Evolutionary conservation across 2,329 filamentous ascomycete genomes (phyloP).

Genomic region (Coniochaeta prunicola): DNA sequence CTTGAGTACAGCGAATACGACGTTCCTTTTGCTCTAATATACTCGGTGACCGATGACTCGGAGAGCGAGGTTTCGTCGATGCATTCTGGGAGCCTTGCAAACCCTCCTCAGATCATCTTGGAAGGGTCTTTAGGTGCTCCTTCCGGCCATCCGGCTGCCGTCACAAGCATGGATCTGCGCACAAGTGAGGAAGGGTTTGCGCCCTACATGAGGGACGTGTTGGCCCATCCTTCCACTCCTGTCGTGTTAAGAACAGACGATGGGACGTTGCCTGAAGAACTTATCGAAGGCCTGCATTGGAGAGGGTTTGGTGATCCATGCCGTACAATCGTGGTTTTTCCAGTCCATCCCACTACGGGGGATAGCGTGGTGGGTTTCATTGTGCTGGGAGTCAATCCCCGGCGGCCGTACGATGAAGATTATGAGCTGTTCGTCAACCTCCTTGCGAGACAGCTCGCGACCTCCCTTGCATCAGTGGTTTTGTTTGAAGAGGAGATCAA

Average conservation of each 20-base stretch:
- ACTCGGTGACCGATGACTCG: constrained; percentile 63
- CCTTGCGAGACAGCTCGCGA: constrained; percentile 67
- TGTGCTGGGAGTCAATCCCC: constrained; percentile 70
- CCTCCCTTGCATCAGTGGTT: constrained; percentile 73
- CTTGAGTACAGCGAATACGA: constrained; percentile 69
- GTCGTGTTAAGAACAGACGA: constrained; percentile 61
- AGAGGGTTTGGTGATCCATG: constrained; percentile 66
- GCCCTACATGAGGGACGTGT: constrained; percentile 68
- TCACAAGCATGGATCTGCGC: constrained; percentile 59
- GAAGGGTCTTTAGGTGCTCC: constrained; percentile 68
- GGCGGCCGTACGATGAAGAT: constrained; percentile 72
- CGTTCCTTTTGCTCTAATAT: constrained; percentile 69
- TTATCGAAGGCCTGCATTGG: constrained; percentile 62
- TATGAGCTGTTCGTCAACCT: constrained; percentile 73
- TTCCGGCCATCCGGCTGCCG: constrained; percentile 52
- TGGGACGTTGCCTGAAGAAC: constrained; percentile 54
- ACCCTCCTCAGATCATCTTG: constrained; percentile 57
- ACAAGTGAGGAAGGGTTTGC: constrained; percentile 67
- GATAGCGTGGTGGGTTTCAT: constrained; percentile 72
- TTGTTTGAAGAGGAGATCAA: constrained; percentile 78
- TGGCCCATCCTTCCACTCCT: constrained; percentile 56
- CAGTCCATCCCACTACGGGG: constrained; percentile 68
- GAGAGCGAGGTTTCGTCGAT: constrained; percentile 68
- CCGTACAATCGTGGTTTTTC: constrained; percentile 65
- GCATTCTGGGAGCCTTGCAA: constrained; percentile 57